Conservation (phyloP, 2,329 filamentous ascomycete species). For the Exophiala calicioides region DNA sequence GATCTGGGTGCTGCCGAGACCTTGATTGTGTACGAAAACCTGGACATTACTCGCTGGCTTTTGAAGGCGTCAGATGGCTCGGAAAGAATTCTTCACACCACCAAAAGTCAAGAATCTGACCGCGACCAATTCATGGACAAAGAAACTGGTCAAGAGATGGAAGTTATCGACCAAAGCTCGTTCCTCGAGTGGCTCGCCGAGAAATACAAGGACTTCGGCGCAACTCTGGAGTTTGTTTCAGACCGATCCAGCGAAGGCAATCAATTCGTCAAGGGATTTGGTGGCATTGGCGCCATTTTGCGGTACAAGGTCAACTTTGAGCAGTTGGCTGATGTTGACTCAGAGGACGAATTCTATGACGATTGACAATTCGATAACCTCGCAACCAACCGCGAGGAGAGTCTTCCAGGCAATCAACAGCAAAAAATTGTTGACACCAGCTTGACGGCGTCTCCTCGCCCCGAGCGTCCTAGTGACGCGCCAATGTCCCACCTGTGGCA, state of each 20-base stretch:
- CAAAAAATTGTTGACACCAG: slow-evolving; percentile 2
- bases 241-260: slow-evolving; percentile 97
- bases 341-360: slow-evolving; percentile 88
- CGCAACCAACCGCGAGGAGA: slow-evolving; percentile 68
- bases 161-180: slow-evolving; percentile 79
- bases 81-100: slow-evolving; percentile 81
- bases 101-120: slow-evolving; percentile 78
- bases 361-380: slow-evolving; percentile 44
- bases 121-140: slow-evolving; percentile 91
- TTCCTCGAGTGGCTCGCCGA: slow-evolving; percentile 99
- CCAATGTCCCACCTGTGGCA: slow-evolving; percentile 4
- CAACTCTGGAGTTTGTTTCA: slow-evolving; percentile 92
- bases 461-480: slow-evolving; percentile 29
- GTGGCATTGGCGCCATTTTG: slow-evolving; percentile 94
- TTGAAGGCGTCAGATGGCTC: slow-evolving; percentile 75
- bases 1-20: slow-evolving; percentile 94
- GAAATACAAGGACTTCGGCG: slow-evolving; percentile 97
- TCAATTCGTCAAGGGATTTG: slow-evolving; percentile 99
- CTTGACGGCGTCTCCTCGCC: slow-evolving; percentile 35
- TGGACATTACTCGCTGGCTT: slow-evolving; percentile 89
- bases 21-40: slow-evolving; percentile 94
- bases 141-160: slow-evolving; percentile 96
- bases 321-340: slow-evolving; percentile 85
- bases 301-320: slow-evolving; percentile 99
- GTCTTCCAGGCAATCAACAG: slow-evolving; percentile 57